Evolutionary conservation across 2,329 filamentous ascomycete genomes (phyloP).

Genomic region (Neospermospora avenae): DNA sequence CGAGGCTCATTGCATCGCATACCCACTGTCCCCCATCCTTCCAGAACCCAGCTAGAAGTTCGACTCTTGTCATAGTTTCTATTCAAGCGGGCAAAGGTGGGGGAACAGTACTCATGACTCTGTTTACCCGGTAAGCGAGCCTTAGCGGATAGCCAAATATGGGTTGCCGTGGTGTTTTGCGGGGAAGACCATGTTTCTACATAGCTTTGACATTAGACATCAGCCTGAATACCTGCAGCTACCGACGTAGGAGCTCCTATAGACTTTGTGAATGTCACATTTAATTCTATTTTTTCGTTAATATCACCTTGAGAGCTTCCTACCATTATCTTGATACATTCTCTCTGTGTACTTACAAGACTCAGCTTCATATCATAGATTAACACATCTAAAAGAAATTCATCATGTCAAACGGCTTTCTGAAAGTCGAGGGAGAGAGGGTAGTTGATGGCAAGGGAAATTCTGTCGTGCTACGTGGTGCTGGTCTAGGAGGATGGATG

Average conservation of each 20-base stretch:
- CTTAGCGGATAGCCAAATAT: background rate
- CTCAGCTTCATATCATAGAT: background rate
- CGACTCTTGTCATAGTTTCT: background rate
- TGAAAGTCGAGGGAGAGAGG: slow-evolving; percentile 36
- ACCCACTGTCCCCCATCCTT: background rate
- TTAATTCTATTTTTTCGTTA: background rate
- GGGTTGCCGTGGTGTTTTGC: background rate
- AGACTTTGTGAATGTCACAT: background rate
- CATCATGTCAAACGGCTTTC: slow-evolving; percentile 30
- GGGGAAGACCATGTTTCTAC: background rate
- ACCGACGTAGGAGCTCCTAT: background rate
- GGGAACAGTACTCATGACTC: background rate
- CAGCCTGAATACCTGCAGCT: background rate
- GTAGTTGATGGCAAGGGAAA: slow-evolving; percentile 37
- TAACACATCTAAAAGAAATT: background rate
- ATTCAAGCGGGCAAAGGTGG: background rate
- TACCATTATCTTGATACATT: no score
- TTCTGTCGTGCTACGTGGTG: slow-evolving; percentile 38
- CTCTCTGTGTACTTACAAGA: no score
- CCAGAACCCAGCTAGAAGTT: background rate
- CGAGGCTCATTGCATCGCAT: background rate
- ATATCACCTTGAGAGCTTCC: background rate
- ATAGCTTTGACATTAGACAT: background rate
- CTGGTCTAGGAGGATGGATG: slow-evolving; percentile 42
- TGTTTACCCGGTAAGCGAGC: slow-evolving; percentile 6